Conservation (phyloP, 768 basidiomycete species). For the Boletellus ananiceps region DNA sequence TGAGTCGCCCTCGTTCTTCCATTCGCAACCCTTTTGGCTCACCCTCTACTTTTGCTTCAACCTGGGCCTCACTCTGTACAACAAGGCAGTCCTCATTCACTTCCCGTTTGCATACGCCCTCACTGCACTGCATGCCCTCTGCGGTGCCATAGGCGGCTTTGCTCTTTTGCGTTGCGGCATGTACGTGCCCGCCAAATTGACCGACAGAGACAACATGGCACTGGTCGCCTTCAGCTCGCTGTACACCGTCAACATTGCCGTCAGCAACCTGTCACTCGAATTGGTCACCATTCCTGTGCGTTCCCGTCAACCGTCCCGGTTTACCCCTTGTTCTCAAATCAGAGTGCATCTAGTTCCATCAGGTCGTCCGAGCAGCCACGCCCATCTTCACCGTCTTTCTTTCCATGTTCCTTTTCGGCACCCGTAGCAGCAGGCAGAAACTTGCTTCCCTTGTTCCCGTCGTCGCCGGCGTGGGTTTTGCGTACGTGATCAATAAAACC, state of each 20-base stretch:
- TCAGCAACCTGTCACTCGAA: constrained; percentile 87
- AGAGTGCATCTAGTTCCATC: constrained; percentile 71
- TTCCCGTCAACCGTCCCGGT: constrained; percentile 10
- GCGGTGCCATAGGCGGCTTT: constrained; percentile 77
- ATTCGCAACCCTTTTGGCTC: constrained; percentile 56
- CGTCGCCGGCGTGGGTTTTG: constrained; percentile 84
- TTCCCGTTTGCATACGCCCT: constrained; percentile 97
- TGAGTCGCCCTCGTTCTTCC: constrained; percentile 20
- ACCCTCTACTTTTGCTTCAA: constrained; percentile 86
- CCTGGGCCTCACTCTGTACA: constrained; percentile 88
- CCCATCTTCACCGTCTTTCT: constrained; percentile 89
- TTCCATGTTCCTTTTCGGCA: constrained; percentile 62
- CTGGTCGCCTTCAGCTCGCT: constrained; percentile 81
- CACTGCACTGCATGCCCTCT: constrained; percentile 87
- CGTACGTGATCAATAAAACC: constrained; percentile 41
- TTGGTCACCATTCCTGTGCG: constrained; percentile 87
- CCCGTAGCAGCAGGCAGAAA: constrained; percentile 56
- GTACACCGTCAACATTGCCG: constrained; percentile 91
- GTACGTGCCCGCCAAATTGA: constrained; percentile 56
- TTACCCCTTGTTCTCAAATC: neutral
- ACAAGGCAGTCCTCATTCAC: constrained; percentile 85
- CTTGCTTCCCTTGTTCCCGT: constrained; percentile 78
- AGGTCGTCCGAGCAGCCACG: constrained; percentile 89
- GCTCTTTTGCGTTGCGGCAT: constrained; percentile 52
- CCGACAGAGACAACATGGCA: constrained; percentile 48